Evolutionary conservation across 1,284 basidiomycete genomes (phyloP), one percentile per base, ranked within the genome.

Genomic region (Ceratobasidium sp.): DNA sequence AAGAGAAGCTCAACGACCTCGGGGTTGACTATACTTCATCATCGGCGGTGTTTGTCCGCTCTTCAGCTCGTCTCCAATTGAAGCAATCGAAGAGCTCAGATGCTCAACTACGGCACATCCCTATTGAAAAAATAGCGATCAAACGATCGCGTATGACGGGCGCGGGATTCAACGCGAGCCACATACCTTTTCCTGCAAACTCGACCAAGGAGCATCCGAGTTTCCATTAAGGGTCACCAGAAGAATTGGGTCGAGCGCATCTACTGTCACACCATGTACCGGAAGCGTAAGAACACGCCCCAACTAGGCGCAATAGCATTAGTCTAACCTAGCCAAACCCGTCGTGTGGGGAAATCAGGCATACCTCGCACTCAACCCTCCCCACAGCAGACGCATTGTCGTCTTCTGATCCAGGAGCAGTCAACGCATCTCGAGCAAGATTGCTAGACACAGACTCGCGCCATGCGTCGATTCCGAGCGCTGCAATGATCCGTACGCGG

Each of bases 61-160:
- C 43, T 69, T 69, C 23, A 69, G 66, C n/a, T 49, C 66, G n/a
- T 69, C 66, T 18, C 66, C 66, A 55, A 69, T 69, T 1, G 66
- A 69, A 28, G 66, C 41, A 47, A 69, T 58, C 35, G 66, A 69
- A 35, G 66, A 57, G 43, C 38, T 46, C n/a, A 69, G 66, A 28
- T 69, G 66, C 41, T 69, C 66, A 23, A 69, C 66, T 23, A 69
- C 28, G 6, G 41, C 66, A 58, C 43, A 69, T 49, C 66, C 66
- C 66, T 69, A 43, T 28, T 26, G 21, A 41, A 47, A 14, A 8
- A 54, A 57, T 7, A 28, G 21, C 9, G 54, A 57, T 57, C 49
- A 58, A 58, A 58, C 13, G 32, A 58, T 35, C 35, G 35, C 38
- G 23, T 21, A 47, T 14, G 14, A 47, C 28, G 54, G 41, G 66